phyloP scores from a whole-genome alignment of 2,329 filamentous ascomycete genomes.

The Alternaria brassicicola region DNA sequence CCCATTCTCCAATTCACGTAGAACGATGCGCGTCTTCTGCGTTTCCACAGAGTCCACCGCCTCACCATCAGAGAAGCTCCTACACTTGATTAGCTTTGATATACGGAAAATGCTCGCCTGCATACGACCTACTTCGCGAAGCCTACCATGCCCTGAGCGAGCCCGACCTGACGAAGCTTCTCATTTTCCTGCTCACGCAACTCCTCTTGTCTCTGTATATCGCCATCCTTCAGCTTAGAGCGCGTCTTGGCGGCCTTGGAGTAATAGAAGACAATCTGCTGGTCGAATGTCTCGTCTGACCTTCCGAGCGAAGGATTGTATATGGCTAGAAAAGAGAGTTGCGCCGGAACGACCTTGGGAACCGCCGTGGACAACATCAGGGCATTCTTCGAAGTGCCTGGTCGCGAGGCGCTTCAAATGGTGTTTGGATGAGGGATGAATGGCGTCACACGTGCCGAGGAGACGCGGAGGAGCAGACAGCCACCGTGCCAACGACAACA shows the following conservation, averaged over 20 bases:
- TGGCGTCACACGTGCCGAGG: slow-evolving; percentile 12
- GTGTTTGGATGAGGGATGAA: background rate
- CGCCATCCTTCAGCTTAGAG: slow-evolving; percentile 35
- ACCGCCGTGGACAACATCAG: slow-evolving; percentile 36
- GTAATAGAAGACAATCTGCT: slow-evolving; percentile 94
- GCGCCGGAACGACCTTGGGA: slow-evolving; percentile 70
- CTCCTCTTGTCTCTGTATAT: slow-evolving; percentile 44
- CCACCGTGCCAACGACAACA: background rate
- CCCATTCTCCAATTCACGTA: slow-evolving; percentile 84
- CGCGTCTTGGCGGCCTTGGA: slow-evolving; percentile 55
- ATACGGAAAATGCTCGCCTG: background rate
- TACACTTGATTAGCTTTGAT: slow-evolving; percentile 39
- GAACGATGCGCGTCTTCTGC: slow-evolving; percentile 80
- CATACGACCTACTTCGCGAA: slow-evolving; percentile 67
- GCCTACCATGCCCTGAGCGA: slow-evolving; percentile 94
- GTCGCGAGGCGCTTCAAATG: slow-evolving; percentile 9
- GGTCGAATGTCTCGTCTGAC: slow-evolving; percentile 72
- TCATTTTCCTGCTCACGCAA: slow-evolving; percentile 75
- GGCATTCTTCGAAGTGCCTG: slow-evolving; percentile 2
- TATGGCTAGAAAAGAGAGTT: slow-evolving; percentile 88
- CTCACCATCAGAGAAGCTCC: slow-evolving; percentile 79
- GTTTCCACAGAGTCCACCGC: slow-evolving; percentile 88
- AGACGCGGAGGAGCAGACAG: slow-evolving; percentile 3
- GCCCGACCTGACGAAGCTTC: slow-evolving; percentile 86
- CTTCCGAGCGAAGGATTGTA: slow-evolving; percentile 86